Conservation (phyloP, 2,329 filamentous ascomycete species). For the Westerdykella ornata region DNA sequence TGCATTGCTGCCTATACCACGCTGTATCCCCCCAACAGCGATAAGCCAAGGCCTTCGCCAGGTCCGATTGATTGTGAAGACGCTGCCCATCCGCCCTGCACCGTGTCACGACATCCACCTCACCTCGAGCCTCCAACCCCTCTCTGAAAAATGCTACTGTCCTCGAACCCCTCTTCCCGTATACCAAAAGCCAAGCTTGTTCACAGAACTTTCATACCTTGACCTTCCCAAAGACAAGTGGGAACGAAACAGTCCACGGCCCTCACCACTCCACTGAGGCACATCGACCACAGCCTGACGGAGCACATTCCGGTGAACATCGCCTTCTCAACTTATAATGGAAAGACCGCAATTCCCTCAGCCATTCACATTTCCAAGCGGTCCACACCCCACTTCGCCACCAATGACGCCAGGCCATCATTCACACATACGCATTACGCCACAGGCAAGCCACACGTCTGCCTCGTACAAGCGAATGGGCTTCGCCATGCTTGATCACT, state of each 20-base stretch:
- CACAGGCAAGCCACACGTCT: slow-evolving; percentile 27
- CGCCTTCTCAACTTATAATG: slow-evolving; percentile 22
- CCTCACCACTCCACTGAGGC: slow-evolving; percentile 7
- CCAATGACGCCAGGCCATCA: slow-evolving; percentile 32
- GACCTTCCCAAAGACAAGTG: slow-evolving; percentile 13
- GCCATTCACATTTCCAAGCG: slow-evolving; percentile 23
- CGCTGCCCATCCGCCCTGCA: slow-evolving; percentile 30
- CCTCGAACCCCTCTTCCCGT: slow-evolving; percentile 31
- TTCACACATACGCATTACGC: slow-evolving; percentile 24
- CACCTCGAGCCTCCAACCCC: slow-evolving; percentile 24
- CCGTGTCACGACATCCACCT: slow-evolving; percentile 28
- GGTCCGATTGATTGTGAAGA: slow-evolving; percentile 35
- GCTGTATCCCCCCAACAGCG: slow-evolving; percentile 27
- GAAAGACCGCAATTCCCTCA: slow-evolving; percentile 26
- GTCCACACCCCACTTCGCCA: slow-evolving; percentile 29
- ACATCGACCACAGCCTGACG: slow-evolving; percentile 22
- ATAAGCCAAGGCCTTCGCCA: slow-evolving; percentile 37
- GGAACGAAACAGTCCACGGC: slow-evolving; percentile 2
- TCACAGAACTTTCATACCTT: slow-evolving; percentile 31
- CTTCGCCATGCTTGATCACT: slow-evolving; percentile 24
- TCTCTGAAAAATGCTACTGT: slow-evolving; percentile 38
- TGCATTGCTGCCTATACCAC: slow-evolving; percentile 38
- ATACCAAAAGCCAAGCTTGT: slow-evolving; percentile 27
- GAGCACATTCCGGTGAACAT: slow-evolving; percentile 23
- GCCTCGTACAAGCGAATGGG: slow-evolving; percentile 32